Evolutionary conservation across 768 basidiomycete genomes (phyloP), one percentile per base, ranked within the genome.

Genomic region (Lactifluus rugatus): DNA sequence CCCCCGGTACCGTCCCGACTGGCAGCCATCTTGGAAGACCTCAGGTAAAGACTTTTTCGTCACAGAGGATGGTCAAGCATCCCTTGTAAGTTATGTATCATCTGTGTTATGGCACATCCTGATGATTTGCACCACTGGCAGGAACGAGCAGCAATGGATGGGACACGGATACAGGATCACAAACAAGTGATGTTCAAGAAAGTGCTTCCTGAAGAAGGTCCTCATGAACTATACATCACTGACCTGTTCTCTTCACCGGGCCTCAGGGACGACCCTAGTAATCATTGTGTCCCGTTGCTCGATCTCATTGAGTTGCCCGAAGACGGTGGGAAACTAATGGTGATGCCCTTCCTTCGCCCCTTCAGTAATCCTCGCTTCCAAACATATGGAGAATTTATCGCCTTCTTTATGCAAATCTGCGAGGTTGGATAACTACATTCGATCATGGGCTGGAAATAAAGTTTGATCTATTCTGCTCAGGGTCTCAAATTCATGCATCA

Each of bases 151-250:
- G 23, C 17, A 19, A 58, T 64, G 19, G 65, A 64, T 26, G 63
- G 61, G 0, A 55, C n/a, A 7, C 63, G 63, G 2, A 26, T 60
- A 0, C 39, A 41, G 0, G 63, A 66, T 26, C 32, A 52, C 6
- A 52, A 41, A 28, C 44, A 52, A 16, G 59, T 66, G 0, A 60
- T 48, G 44, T 36, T 66, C 36, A 66, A 66, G 56, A 55, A 54
- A 34, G 52, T 64, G 6, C 54, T 49, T 5, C 36, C 49, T 3
- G 52, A 50, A 1, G 48, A 41, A 14, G 32, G 52, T 11, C 55
- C 56, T 21, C 36, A 48, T 14, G 61, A 66, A 42, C 32, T 52
- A 3, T 17, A 8, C 39, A 56, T 32, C 26, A 32, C 23, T 8
- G 19, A 42, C 8, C 21, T 34, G 19, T 45, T 32, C 45, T 57